These are phyloP conservation scores for Trametes sp. DNA, from an alignment of 1,284 basidiomycete species.

Conservation along the genomic window DNA sequence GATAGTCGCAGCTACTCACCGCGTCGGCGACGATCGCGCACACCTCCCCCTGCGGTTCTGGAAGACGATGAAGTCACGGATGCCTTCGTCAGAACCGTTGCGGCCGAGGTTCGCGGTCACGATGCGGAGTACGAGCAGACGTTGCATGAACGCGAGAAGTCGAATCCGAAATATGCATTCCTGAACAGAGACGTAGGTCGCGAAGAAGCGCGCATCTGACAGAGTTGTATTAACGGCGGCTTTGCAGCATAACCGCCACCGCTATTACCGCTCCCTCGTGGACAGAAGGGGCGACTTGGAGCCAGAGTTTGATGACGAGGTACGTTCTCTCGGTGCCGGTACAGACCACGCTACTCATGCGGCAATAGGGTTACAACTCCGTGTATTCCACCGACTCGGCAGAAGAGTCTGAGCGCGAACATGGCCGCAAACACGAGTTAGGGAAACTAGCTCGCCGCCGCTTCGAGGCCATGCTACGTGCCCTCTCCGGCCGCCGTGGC, in stretches of 20 bases:
- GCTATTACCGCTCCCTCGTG: constrained; percentile 81
- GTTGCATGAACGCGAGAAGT: constrained; percentile 78
- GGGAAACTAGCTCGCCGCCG: constrained; percentile 81
- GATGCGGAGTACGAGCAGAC: constrained; percentile 80
- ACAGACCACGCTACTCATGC: constrained; percentile 2
- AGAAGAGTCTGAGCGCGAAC: constrained; percentile 91
- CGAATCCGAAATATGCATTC: constrained; percentile 87
- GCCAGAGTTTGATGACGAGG: constrained; percentile 88
- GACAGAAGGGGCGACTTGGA: constrained; percentile 66
- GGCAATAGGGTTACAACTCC: constrained; percentile 83
- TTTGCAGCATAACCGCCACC: constrained; percentile 78
- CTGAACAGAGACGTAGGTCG: constrained; percentile 71
- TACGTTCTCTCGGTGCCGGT: constrained; percentile 42
- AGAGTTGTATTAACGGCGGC: background rate
- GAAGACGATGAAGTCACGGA: constrained; percentile 81
- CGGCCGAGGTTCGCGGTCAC: constrained; percentile 83
- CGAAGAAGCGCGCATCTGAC: background rate
- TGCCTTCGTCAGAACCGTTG: constrained; percentile 85
- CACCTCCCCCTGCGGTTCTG: constrained; percentile 38
- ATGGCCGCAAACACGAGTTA: constrained; percentile 74
- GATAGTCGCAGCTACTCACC: constrained; percentile 56
- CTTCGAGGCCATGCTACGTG: constrained; percentile 91
- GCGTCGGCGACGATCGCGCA: constrained; percentile 47
- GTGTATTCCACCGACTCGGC: constrained; percentile 95
- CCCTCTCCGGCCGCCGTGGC: constrained; percentile 84